Base-by-base conservation (phyloP, 176 grass and related monocot species). In the Carex kokanica region DNA sequence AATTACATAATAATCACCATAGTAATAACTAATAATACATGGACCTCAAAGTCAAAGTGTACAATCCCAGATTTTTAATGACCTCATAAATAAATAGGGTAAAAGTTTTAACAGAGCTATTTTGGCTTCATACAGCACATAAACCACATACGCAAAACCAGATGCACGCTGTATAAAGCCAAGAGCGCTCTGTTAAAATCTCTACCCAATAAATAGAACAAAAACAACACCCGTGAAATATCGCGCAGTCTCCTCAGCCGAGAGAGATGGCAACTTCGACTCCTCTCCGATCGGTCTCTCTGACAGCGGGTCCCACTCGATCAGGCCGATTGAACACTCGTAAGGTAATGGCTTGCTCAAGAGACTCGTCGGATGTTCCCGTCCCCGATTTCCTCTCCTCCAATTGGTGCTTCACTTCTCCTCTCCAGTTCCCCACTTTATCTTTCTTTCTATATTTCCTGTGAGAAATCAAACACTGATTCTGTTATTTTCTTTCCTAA, bases 381-480 rank as follows among this genome's bases (percentile, higher is more conserved):
- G 78, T 97, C 14, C 95, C 95, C 21, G 92, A 98, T 84, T 98
- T 91, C 81, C 90, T 98, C 81, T 93, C 95, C 78, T 91, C 92
- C 81, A 83, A 87, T 81, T 98, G 92, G 95, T 94, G 31, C 12
- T 86, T 81, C 71, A 13, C 59, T 58, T 64, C 40, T 40, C 21
- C 56, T 83, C 66, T 47, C 12, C n/a, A n/a, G n/a, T n/a, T n/a
- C n/a, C 36, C 5, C 36, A 5, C 36, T 38, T 38, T 25, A 20
- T 21, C 24, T 59, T 25, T 67, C 40, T 81, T 71, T 69, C 51
- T 75, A 51, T 11, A 51, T 47, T 65, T 16, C 6, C 69, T 54
- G 13, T 60, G 45, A 70, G 2, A 13, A 59, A 84, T 84, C 17
- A 40, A n/a, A 47, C 72, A 65, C 58, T 74, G 63, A 29, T 18